These are phyloP conservation scores for Pisolithus microcarpus DNA, from an alignment of 768 basidiomycete species.

Conservation along the genomic window DNA sequence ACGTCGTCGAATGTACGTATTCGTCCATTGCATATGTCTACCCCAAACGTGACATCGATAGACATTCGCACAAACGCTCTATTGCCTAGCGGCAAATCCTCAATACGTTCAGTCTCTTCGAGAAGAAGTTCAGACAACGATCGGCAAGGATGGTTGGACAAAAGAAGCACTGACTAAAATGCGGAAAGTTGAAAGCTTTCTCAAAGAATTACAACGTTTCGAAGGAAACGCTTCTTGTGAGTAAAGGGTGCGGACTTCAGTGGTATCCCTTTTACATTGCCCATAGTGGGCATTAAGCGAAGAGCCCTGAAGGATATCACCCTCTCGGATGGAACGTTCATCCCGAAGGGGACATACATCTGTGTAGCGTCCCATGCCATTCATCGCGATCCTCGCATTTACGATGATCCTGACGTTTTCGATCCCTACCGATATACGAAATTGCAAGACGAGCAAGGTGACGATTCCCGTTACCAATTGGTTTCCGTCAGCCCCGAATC, in stretches of 20 bases:
- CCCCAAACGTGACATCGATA: conserved; percentile 1
- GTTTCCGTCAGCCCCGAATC: conserved; percentile 28
- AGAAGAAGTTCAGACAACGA: conserved; percentile 29
- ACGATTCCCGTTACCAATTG: conserved; percentile 28
- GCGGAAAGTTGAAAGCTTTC: conserved; percentile 35
- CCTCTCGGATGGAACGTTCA: conserved; percentile 32
- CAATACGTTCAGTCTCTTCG: conserved; percentile 30
- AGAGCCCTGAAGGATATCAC: conserved; percentile 27
- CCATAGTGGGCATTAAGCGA: conserved; percentile 24
- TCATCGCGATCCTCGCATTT: conserved; percentile 17
- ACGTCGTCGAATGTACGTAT: neutral
- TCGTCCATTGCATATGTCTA: neutral
- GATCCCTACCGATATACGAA: conserved; percentile 44
- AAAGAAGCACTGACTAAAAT: conserved; percentile 23
- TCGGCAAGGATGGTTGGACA: conserved; percentile 24
- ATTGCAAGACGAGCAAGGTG: conserved; percentile 26
- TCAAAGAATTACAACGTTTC: conserved; percentile 30
- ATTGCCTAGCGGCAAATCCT: conserved; percentile 30
- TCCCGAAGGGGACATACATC: conserved; percentile 29
- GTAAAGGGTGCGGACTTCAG: neutral
- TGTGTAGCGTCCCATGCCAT: conserved; percentile 15
- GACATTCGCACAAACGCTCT: conserved; percentile 30
- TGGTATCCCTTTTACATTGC: neutral
- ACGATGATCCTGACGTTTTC: conserved; percentile 32
- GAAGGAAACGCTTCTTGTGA: conserved; percentile 23